phyloP scores from a whole-genome alignment of 441 rosid genomes.

The Mallotus repandus region DNA sequence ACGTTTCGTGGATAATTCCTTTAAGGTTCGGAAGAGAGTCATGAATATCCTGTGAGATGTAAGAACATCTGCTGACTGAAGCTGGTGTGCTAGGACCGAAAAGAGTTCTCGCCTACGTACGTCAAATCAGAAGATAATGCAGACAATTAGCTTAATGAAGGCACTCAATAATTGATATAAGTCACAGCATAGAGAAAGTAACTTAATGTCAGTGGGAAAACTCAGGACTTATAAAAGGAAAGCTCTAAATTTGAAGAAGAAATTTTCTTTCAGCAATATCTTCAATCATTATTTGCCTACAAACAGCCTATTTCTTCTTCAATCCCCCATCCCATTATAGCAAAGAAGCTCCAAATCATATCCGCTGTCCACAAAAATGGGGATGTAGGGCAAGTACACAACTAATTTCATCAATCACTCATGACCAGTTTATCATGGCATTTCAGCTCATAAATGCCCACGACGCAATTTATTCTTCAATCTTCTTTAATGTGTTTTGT shows the following conservation, averaged over 20 bases:
- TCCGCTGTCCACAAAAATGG: neutral
- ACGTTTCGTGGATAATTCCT: conserved; percentile 93
- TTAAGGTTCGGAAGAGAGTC: conserved; percentile 88
- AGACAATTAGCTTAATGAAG: conserved; percentile 20
- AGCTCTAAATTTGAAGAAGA: neutral
- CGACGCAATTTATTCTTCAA: neutral
- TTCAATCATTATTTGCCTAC: neutral
- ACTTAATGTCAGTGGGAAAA: neutral
- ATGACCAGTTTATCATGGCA: neutral
- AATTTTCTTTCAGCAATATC: neutral
- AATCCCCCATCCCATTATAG: neutral
- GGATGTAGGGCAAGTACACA: neutral
- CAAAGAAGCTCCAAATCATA: neutral
- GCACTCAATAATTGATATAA: neutral
- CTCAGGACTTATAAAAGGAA: neutral
- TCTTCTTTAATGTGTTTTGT: neutral
- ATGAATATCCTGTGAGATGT: conserved; percentile 88
- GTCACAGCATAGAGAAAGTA: neutral
- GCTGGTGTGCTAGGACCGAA: conserved; percentile 80
- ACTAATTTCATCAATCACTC: neutral
- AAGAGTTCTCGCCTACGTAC: conserved; percentile 84
- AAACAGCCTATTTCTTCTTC: neutral
- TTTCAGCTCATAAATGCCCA: neutral
- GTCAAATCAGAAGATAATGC: conserved; percentile 22
- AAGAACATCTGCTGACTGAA: conserved; percentile 79